Percentiles rank a stretch among this genome's conserved stretches.
Conservation (phyloP, 2,329 filamentous ascomycete genomes). For the Fusarium sp. region DNA sequence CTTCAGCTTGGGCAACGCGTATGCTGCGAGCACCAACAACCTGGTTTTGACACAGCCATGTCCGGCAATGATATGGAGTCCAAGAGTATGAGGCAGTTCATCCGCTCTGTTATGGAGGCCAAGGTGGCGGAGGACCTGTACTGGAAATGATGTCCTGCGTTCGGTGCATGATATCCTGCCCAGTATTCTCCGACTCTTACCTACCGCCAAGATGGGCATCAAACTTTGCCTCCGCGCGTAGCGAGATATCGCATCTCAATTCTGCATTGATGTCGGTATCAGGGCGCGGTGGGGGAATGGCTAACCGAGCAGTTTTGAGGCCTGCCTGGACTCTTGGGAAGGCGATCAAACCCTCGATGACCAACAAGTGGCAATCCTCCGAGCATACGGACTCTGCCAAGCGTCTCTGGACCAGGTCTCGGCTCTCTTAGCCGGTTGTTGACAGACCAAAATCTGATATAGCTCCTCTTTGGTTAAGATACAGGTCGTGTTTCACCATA, state of each 20-base stretch:
- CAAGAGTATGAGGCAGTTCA: conserved; percentile 71
- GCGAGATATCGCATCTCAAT: conserved; percentile 22
- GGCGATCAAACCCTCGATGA: conserved; percentile 33
- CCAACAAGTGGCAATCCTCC: conserved; percentile 20
- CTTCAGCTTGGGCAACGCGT: conserved; percentile 75
- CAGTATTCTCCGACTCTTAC: conserved; percentile 17
- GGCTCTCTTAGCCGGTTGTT: conserved; percentile 29
- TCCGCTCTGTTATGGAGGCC: conserved; percentile 73
- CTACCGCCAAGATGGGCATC: conserved; percentile 36
- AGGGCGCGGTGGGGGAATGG: conserved; percentile 23
- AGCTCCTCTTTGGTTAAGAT: conserved; percentile 32
- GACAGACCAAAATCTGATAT: conserved; percentile 29
- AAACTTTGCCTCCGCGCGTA: conserved; percentile 36
- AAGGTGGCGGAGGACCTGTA: conserved; percentile 69
- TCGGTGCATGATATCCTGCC: conserved; percentile 24
- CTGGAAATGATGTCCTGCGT: conserved; percentile 65
- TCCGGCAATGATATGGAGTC: conserved; percentile 61
- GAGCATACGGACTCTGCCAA: conserved; percentile 29
- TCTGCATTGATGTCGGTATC: conserved; percentile 27
- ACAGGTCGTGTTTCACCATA: conserved; percentile 38
- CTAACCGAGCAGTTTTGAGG: conserved; percentile 31
- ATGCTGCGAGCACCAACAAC: conserved; percentile 68
- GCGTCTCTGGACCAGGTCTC: conserved; percentile 17
- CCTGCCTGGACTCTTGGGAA: conserved; percentile 24
- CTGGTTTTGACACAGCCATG: conserved; percentile 61